Evolutionary conservation across 2,329 filamentous ascomycete species (phyloP).

Genomic region (Eutypa lata): DNA sequence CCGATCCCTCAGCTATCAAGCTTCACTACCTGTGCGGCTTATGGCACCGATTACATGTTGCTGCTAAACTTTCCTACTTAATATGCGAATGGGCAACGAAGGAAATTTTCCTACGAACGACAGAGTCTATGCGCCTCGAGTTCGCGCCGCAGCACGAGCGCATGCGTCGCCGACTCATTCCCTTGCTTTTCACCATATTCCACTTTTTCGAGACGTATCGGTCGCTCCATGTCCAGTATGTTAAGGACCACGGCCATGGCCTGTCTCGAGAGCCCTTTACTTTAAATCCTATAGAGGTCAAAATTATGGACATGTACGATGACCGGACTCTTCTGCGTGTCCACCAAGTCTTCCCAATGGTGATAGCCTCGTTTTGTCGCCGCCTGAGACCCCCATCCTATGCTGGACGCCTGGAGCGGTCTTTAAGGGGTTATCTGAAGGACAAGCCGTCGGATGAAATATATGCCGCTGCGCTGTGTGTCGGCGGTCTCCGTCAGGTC

Average conservation of each 20-base stretch:
- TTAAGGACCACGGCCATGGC: conserved; percentile 51
- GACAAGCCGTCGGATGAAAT: conserved; percentile 62
- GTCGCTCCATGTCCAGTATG: conserved; percentile 54
- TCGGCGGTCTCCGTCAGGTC: conserved; percentile 61
- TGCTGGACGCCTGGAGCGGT: conserved; percentile 59
- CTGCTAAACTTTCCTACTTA: conserved; percentile 57
- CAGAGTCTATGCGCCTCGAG: conserved; percentile 50
- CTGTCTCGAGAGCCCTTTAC: conserved; percentile 54
- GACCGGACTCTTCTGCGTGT: conserved; percentile 60
- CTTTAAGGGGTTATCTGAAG: conserved; percentile 60
- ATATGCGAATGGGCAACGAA: conserved; percentile 65
- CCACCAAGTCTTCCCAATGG: conserved; percentile 62
- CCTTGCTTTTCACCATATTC: conserved; percentile 62
- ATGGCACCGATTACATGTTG: conserved; percentile 64
- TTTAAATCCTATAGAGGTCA: conserved; percentile 58
- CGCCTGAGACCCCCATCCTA: conserved; percentile 62
- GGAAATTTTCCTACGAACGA: conserved; percentile 60
- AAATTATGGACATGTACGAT: conserved; percentile 64
- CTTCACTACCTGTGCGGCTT: conserved; percentile 62
- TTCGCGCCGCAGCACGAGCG: conserved; percentile 61
- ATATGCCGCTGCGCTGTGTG: conserved; percentile 56
- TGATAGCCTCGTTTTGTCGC: conserved; percentile 62
- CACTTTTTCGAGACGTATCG: conserved; percentile 67
- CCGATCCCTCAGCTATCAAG: conserved; percentile 45
- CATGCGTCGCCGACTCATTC: conserved; percentile 63